phyloP scores from a whole-genome alignment of 306 rosid genomes.

The Dicorynia guianensis region DNA sequence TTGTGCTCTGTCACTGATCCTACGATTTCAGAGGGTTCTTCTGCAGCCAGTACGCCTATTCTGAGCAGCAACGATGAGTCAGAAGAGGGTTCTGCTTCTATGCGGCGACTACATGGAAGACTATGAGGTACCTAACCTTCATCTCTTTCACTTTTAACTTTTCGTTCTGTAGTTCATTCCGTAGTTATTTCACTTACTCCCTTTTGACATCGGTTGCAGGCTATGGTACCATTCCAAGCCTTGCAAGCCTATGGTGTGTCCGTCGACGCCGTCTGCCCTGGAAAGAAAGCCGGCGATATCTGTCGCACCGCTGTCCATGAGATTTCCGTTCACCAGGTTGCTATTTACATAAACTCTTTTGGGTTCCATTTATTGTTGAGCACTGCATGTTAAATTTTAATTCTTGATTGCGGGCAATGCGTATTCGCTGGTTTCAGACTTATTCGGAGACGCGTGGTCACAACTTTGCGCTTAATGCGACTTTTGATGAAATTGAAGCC shows the following conservation, averaged over 20 bases:
- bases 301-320: slow-evolving; percentile 78
- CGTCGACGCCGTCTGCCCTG: slow-evolving; percentile 88
- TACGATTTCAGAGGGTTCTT: background rate
- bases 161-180: background rate
- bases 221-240: slow-evolving; percentile 92
- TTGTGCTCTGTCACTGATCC: background rate
- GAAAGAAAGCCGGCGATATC: slow-evolving; percentile 74
- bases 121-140: slow-evolving; percentile 61
- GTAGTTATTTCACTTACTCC: too few species aligned
- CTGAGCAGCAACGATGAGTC: slow-evolving; percentile 35
- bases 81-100: slow-evolving; percentile 66
- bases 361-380: background rate
- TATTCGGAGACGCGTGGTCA: slow-evolving; percentile 78
- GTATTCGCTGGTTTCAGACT: slow-evolving; percentile 54
- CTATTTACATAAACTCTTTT: background rate
- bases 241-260: slow-evolving; percentile 75
- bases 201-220: slow-evolving; percentile 49
- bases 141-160: background rate
- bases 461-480: slow-evolving; percentile 85
- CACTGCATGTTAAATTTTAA: background rate
- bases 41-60: background rate
- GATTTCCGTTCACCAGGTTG: slow-evolving; percentile 64
- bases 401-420: slow-evolving; percentile 16
- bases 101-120: slow-evolving; percentile 98
- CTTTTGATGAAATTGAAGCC: slow-evolving; percentile 70